Base-by-base conservation (phyloP, 164 flowering plant genomes). In the Cinnamomum micranthum region DNA sequence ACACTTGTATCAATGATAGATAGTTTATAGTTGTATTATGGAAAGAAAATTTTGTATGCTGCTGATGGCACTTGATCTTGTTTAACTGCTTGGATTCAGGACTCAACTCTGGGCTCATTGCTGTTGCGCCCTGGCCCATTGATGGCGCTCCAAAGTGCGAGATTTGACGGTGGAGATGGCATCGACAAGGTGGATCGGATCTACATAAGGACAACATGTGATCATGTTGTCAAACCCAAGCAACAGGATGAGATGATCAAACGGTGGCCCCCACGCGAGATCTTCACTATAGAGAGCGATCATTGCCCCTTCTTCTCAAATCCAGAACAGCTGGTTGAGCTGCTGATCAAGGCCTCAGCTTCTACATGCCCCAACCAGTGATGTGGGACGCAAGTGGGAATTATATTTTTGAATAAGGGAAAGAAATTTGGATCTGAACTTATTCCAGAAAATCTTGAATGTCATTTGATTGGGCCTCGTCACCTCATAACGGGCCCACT, bases 301-400 rank as follows among this genome's bases (percentile, higher is more conserved):
- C 97, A 92, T 70, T 87, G 91, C 82, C 95, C 97, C 9, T 84
- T 84, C 31, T 92, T 92, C 83, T 91, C 97, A 6, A 41, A 82
- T 68, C 92, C 96, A 0, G 82, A 81, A 52, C 12, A 79, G 60
- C 91, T 93, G 71, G 86, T 82, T 31, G 88, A 88, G 23, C 69
- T 86, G 70, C 86, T 93, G 4, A 27, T 90, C 23, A 83, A 88
- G 73, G 90, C 88, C 64, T 23, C 67, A 9, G 69, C 35, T 28
- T 67, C 41, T 31, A 67, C 60, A 55, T 17, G 60, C 19, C 47
- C 47, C 10, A 41, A 41, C 47, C 47, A 41, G 47, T 41, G 10
- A 41, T 41, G 47, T 41, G 10, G 47, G 47, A 41, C 47, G 11
- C 47, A 6, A 6, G 47, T 41, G 47, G 47, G 10, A 41, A 7